Percentiles rank a stretch among this genome's conserved stretches.
phyloP scores from a whole-genome alignment of 768 basidiomycete genomes.

The Amyloporia xantha region DNA sequence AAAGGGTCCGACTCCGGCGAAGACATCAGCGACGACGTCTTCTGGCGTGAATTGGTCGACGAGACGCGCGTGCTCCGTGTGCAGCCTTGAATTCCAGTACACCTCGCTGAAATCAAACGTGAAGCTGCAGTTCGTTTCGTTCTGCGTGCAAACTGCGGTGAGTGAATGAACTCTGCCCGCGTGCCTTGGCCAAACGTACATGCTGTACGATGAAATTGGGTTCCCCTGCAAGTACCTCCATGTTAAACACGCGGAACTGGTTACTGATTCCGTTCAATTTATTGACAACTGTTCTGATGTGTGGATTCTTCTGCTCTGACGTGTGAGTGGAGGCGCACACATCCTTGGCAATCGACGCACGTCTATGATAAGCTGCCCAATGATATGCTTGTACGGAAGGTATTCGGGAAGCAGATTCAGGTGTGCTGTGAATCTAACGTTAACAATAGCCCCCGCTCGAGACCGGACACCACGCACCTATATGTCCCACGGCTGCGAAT shows the following conservation, averaged over 20 bases:
- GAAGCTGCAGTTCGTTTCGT: conserved; percentile 81
- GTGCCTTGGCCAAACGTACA: too few species aligned
- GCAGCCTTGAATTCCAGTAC: conserved; percentile 97
- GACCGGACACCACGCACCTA: conserved; percentile 53
- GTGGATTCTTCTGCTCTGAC: conserved; percentile 65
- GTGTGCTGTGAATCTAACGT: conserved; percentile 52
- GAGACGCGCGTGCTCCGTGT: conserved; percentile 85
- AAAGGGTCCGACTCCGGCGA: conserved; percentile 97
- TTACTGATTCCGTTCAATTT: conserved; percentile 83
- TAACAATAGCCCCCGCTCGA: conserved; percentile 1
- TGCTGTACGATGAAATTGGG: conserved; percentile 81
- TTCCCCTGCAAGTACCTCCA: conserved; percentile 95
- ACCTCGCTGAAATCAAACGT: conserved; percentile 92
- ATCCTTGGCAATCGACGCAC: conserved; percentile 36
- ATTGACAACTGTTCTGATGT: conserved; percentile 86
- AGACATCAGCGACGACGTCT: conserved; percentile 87
- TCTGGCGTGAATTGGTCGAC: conserved; percentile 64
- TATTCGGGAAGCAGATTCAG: conserved; percentile 88
- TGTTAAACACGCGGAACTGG: conserved; percentile 88
- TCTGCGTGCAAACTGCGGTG: conserved; percentile 34
- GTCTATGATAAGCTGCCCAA: conserved; percentile 89
- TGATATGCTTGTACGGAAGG: conserved; percentile 83
- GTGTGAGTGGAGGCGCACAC: background rate
- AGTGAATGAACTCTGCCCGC: too few species aligned
- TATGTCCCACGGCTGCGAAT: conserved; percentile 86